Conservation (phyloP, 495 filamentous ascomycete genomes). For the Penicillium steckii region DNA sequence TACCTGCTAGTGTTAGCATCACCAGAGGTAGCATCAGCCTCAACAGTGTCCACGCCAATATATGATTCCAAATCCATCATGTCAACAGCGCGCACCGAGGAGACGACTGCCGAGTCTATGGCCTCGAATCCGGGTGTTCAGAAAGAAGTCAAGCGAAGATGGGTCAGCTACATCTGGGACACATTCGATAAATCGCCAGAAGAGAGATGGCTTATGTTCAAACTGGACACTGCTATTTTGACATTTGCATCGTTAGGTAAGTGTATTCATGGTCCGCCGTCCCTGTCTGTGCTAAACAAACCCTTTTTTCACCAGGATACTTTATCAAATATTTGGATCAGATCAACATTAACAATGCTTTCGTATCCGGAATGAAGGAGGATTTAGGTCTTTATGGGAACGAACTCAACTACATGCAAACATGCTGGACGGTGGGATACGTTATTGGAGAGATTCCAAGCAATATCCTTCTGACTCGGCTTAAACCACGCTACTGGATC, state of each 20-base stretch:
- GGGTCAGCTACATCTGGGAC: slow-evolving; percentile 56
- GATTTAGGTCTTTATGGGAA: slow-evolving; percentile 57
- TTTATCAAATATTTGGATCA: slow-evolving; percentile 62
- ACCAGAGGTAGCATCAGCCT: neutral
- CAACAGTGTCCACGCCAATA: neutral
- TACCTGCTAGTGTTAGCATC: too few relatives aligned
- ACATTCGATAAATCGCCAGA: slow-evolving; percentile 60
- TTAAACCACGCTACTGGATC: slow-evolving; percentile 60
- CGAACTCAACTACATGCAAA: slow-evolving; percentile 50
- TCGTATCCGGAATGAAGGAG: slow-evolving; percentile 56
- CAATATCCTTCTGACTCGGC: slow-evolving; percentile 54
- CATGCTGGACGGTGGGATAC: slow-evolving; percentile 62
- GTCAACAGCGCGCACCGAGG: slow-evolving; percentile 10
- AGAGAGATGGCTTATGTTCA: slow-evolving; percentile 59
- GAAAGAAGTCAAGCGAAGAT: slow-evolving; percentile 30
- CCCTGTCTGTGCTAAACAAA: neutral
- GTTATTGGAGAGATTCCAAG: slow-evolving; percentile 62
- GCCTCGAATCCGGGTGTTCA: slow-evolving; percentile 19
- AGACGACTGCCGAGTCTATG: slow-evolving; percentile 12
- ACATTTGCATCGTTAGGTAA: slow-evolving; percentile 52
- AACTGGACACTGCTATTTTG: slow-evolving; percentile 56
- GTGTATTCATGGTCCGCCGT: neutral
- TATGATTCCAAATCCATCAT: slow-evolving; percentile 8
- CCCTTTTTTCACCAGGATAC: slow-evolving; percentile 36
- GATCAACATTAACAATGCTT: slow-evolving; percentile 57